Base-by-base conservation (phyloP, 768 basidiomycete species). In the Boletus sp. region DNA sequence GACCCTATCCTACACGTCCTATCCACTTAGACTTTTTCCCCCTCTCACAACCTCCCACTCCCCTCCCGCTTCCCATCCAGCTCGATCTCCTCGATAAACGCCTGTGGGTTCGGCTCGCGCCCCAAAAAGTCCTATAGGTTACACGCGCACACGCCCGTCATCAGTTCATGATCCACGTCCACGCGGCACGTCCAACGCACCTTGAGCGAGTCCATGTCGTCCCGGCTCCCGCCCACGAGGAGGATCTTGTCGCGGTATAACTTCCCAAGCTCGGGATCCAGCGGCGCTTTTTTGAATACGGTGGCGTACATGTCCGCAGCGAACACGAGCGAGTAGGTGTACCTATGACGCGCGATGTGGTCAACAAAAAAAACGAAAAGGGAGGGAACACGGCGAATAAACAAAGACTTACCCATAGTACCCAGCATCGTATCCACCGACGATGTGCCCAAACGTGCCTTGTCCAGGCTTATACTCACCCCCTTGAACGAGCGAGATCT, bases 161-260 rank as follows among this genome's bases (percentile, higher is more conserved):
- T 33, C 33, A 33, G 33, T 5, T 3, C 33, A 11, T 5, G 33
- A 33, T 33, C 33, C 2, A 11, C 11, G 33, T 33, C 11, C 33
- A 33, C 33, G 5, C 33, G 33, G 11, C 33, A 11, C 7, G 11
- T 8, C 33, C 33, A 37, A 54, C 60, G n/a, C 56, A 86, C 90
- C 80, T 86, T 78, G 55, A 94, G 79, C 12, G 86, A 86, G 48
- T 88, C 62, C 54, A 84, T 71, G 66, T 92, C 92, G 58, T 93
- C 91, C 15, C 87, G 80, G 64, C 84, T 87, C 28, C 88, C 90
- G 32, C 92, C 62, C 20, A 81, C 80, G 39, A 74, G 73, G n/a
- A 94, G 78, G 61, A 94, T 92, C 70, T 84, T 83, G 52, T 88
- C 79, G 11, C 90, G 81, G 69, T 93, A 94, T 24, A 72, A 76